phyloP scores from a whole-genome alignment of 2,329 filamentous ascomycete species.

The Paraconiothyrium brasiliense region DNA sequence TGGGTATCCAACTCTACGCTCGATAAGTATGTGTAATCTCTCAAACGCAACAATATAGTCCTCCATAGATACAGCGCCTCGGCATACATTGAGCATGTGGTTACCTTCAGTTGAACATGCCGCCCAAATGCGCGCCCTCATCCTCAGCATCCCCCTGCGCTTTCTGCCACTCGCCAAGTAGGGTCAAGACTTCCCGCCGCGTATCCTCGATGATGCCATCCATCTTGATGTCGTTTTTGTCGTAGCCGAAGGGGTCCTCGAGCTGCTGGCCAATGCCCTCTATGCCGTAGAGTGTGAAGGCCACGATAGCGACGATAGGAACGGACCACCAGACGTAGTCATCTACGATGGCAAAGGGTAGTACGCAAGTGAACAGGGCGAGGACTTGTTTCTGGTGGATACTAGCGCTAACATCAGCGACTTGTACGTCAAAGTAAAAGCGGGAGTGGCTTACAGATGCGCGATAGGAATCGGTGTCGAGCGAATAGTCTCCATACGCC shows the following conservation, averaged over 20 bases:
- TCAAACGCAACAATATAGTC: background rate
- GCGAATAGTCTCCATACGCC: slow-evolving; percentile 71
- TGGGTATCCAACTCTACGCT: background rate
- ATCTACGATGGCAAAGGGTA: slow-evolving; percentile 71
- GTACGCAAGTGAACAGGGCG: slow-evolving; percentile 66
- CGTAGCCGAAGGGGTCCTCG: slow-evolving; percentile 73
- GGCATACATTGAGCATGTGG: background rate
- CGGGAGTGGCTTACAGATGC: slow-evolving; percentile 56
- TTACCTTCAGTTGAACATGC: slow-evolving; percentile 42
- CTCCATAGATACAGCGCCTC: background rate
- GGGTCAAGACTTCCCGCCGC: slow-evolving; percentile 65
- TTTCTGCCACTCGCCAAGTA: slow-evolving; percentile 67
- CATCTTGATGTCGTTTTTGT: slow-evolving; percentile 74
- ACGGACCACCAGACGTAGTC: slow-evolving; percentile 72
- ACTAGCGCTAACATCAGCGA: slow-evolving; percentile 35
- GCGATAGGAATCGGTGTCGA: slow-evolving; percentile 72
- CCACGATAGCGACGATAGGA: slow-evolving; percentile 66
- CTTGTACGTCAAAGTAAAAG: background rate
- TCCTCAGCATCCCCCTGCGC: slow-evolving; percentile 39
- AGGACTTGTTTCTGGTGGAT: slow-evolving; percentile 73
- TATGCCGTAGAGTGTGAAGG: slow-evolving; percentile 72
- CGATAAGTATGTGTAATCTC: background rate
- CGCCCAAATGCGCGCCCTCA: slow-evolving; percentile 35
- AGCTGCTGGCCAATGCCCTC: slow-evolving; percentile 71
- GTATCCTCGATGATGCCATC: slow-evolving; percentile 71